These are phyloP conservation scores for Starmerella tilneyi DNA, from an alignment of 805 yeast species.

Conservation along the genomic window DNA sequence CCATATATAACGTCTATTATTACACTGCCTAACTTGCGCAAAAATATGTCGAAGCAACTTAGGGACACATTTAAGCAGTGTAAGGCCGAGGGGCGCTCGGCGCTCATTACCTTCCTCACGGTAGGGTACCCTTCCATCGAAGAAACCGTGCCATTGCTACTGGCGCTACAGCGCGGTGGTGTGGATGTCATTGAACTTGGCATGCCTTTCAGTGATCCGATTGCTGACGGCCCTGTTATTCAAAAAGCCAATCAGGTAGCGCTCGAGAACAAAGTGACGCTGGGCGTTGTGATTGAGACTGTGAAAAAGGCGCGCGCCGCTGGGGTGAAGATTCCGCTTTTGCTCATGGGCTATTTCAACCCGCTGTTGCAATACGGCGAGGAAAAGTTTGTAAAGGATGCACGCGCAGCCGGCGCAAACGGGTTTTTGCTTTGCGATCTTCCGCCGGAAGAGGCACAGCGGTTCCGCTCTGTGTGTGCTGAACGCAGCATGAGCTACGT, in stretches of 20 bases:
- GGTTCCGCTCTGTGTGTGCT: conserved; percentile 65
- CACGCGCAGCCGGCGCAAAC: conserved; percentile 83
- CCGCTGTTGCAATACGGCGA: conserved; percentile 89
- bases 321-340: conserved; percentile 81
- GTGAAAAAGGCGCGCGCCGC: conserved; percentile 63
- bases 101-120: conserved; percentile 83
- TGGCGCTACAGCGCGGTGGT: conserved; percentile 90
- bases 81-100: conserved; percentile 61
- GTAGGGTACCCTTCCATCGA: conserved; percentile 87
- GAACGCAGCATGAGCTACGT: conserved; percentile 66
- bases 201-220: conserved; percentile 94
- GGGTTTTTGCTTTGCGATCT: conserved; percentile 91
- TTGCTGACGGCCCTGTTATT: conserved; percentile 97
- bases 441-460: conserved; percentile 95
- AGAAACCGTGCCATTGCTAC: conserved; percentile 75
- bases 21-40: neutral
- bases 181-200: conserved; percentile 92
- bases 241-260: conserved; percentile 76
- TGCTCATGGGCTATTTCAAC: conserved; percentile 96
- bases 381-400: conserved; percentile 62
- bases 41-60: conserved; percentile 42
- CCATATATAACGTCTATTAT: neutral
- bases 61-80: conserved; percentile 52
- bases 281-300: conserved; percentile 55
- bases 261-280: conserved; percentile 69